Evolutionary conservation across 2,329 filamentous ascomycete species (phyloP), one percentile per base, ranked within the genome.

Genomic region (Trichothecium roseum): DNA sequence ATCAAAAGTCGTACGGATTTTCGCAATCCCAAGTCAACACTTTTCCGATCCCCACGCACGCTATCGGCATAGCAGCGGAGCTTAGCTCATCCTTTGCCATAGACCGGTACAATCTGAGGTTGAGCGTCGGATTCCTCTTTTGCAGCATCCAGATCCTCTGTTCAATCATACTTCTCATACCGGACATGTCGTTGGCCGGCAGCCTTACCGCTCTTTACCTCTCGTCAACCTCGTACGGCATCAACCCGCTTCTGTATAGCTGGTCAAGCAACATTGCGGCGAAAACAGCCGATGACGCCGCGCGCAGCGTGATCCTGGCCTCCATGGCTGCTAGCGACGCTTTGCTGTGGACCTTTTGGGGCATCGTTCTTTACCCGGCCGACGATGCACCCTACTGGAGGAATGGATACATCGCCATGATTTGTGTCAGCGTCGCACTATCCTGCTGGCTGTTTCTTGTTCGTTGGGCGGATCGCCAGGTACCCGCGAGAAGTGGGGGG

Each of bases 271-370:
- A 47, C 4, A 50, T 52, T 4, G 20, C 43, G 2, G 40, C 42
- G 2, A 36, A 45, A 9, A 43, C 40, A 0, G 49, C 46, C 0
- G 64, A 66, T 13, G 62, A 66, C 37, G 60, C 62, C 2, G 42
- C 52, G 0, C 47, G 63, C 9, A 56, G 55, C 9, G 51, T 66
- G 3, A 58, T 57, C 0, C 41, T 66, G 0, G 59, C 56, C 28
- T 51, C 52, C 0, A 64, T 66, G 60, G 62, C 59, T 9, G 55
- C 57, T 17, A 52, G 54, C 3, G 54, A 56, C 12, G 55, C 54
- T 29, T 46, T 58, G 1, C 39, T 66, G 18, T 66, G 60, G 40
- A 64, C 63, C 0, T 65, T 64, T 33, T 66, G 63, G 62, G 63
- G 62, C 0, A 62, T 66, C 5, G 45, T 52, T 0, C 42, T 67